A percentile compares a stretch with the other conserved stretches of the same genome.
phyloP scores from a whole-genome alignment of 2,329 filamentous ascomycete species.

The Pseudogymnoascus sp. region DNA sequence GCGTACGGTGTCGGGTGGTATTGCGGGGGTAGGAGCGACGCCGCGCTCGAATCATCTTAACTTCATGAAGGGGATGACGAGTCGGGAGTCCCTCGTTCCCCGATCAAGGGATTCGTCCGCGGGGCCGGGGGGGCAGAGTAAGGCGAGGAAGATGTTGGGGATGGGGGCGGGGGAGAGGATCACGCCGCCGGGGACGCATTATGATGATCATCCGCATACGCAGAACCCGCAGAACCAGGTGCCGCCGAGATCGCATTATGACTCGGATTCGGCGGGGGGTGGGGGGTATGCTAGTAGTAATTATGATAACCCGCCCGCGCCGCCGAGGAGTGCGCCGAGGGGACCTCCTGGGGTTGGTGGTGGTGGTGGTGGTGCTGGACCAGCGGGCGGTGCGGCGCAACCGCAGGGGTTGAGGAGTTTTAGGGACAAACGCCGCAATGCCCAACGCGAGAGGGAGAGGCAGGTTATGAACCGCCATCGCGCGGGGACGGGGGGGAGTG shows the following conservation, averaged over 20 bases:
- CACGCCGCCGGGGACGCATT: constrained; percentile 29
- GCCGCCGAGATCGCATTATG: background rate
- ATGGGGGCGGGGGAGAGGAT: constrained; percentile 38
- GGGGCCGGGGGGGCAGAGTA: constrained; percentile 35
- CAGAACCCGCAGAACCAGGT: background rate
- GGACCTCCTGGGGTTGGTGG: too few relatives aligned
- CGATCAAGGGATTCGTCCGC: constrained; percentile 32
- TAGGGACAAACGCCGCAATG: constrained; percentile 25
- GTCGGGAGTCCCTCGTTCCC: constrained; percentile 51
- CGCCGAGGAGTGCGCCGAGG: constrained; percentile 1
- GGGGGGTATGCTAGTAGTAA: constrained; percentile 20
- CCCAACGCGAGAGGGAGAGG: constrained; percentile 25
- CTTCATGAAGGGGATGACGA: constrained; percentile 58
- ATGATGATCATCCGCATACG: constrained; percentile 19
- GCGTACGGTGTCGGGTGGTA: constrained; percentile 25
- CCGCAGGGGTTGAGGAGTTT: constrained; percentile 22
- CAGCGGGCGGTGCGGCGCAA: background rate
- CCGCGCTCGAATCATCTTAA: constrained; percentile 43
- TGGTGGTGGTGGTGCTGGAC: too few relatives aligned
- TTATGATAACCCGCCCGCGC: constrained; percentile 18
- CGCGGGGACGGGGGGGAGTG: constrained; percentile 8
- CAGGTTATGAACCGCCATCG: constrained; percentile 22
- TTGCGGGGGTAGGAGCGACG: background rate
- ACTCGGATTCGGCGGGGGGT: background rate
- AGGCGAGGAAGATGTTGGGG: constrained; percentile 54